Evolutionary conservation across 345 rosid genomes (phyloP), one percentile per base, ranked within the genome.

Genomic region (Noccaea caerulescens): DNA sequence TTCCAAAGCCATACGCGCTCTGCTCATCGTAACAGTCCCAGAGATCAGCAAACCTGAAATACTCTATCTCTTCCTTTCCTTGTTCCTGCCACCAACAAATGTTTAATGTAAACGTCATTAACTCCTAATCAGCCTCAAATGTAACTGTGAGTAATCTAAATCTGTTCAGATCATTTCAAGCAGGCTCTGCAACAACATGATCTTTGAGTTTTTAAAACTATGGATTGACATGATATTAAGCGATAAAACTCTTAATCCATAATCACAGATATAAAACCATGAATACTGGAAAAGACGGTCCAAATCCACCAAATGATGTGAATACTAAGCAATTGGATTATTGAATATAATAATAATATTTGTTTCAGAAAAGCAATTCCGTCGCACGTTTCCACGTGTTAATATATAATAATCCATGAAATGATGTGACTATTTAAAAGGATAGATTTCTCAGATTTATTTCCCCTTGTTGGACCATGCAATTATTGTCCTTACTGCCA

Each of bases 1-100:
- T 70, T 18, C 89, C 87, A 25, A 75, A 80, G 25, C 96, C 94
- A 56, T 82, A 92, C 0, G 96, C 96, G 50, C 98, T 89, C 84
- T 85, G 72, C 71, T 92, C 98, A 54, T 80, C 77, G 2, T 78
- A 92, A 76, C 85, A 80, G 14, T 75, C 68, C 98, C 96, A 92
- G 1, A 92, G 87, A 81, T 92, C 94, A 18, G 73, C 78, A 68
- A 92, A 72, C 3, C 63, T 80, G 72, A 84, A 89, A 69, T 76
- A 89, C 30, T 85, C 86, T 7, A 83, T 77, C 18, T 33, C 63
- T 1, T 84, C 86, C 73, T 85, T 86, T 4, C 80, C 86, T 10
- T 52, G 71, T 9, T 84, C 83, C 68, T 79, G 85, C 81, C 85
- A 84, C 10, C 73, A 58, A 77, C 73, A 52, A 71, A n/a, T 4